A percentile compares a stretch with the other conserved stretches of the same genome.
Evolutionary conservation across 257 asterid species (phyloP).

Genomic region (Solanum tarapatanum): DNA sequence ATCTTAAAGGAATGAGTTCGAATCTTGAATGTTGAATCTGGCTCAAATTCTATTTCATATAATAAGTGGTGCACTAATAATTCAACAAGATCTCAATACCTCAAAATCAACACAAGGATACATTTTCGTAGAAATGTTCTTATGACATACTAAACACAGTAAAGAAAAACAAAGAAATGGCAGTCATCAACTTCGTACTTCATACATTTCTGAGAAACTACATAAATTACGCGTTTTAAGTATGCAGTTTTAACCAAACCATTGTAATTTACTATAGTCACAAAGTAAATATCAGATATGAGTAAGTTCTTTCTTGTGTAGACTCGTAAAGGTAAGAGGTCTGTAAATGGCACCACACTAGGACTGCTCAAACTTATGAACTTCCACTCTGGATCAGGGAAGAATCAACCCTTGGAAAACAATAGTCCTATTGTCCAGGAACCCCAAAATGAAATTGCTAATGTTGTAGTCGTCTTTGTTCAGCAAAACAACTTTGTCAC

Average conservation of each 20-base stretch:
- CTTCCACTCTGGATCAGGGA: background rate
- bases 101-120: background rate
- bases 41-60: background rate
- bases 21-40: too few relatives aligned
- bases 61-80: background rate
- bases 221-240: background rate
- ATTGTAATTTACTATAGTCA: background rate
- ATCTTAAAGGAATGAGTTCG: background rate
- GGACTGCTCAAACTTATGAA: background rate
- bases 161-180: background rate
- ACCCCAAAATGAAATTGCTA: background rate
- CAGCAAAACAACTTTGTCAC: background rate
- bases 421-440: background rate
- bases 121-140: background rate
- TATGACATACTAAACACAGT: background rate
- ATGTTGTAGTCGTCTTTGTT: background rate
- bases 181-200: background rate
- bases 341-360: background rate
- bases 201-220: background rate
- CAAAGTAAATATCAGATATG: background rate
- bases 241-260: background rate
- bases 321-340: background rate
- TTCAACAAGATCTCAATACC: background rate
- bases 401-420: background rate
- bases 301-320: background rate